These are phyloP conservation scores for Cyclotella atomus DNA, from an alignment of 108 stramenopile genomes.

Conservation along the genomic window DNA sequence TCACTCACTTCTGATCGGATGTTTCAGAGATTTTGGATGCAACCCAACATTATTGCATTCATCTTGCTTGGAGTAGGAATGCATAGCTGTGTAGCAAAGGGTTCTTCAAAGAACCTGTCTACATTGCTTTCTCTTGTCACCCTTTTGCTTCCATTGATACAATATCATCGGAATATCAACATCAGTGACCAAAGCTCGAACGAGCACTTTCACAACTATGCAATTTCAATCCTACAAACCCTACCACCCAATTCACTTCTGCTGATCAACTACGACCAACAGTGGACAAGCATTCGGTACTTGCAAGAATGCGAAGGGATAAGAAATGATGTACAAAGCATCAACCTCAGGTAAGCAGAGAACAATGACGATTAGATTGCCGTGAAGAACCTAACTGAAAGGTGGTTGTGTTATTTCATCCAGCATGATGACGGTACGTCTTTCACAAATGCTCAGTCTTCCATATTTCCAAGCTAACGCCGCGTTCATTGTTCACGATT, in stretches of 20 bases:
- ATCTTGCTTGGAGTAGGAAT: constrained; percentile 48
- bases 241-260: constrained; percentile 65
- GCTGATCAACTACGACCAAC: constrained; percentile 83
- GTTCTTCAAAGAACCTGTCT: background rate
- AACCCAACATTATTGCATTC: constrained; percentile 63
- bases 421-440: constrained; percentile 66
- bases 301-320: constrained; percentile 77
- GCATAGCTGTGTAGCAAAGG: background rate
- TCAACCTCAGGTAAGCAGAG: constrained; percentile 60
- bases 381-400: no score
- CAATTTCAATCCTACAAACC: constrained; percentile 61
- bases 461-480: no score
- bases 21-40: constrained; percentile 81
- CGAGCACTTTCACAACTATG: constrained; percentile 64
- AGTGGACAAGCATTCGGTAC: constrained; percentile 84
- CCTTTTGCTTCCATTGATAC: constrained; percentile 23
- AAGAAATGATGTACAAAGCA: constrained; percentile 55
- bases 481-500: no score
- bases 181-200: constrained; percentile 42
- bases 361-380: background rate
- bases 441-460: background rate
- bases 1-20: background rate
- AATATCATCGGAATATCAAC: constrained; percentile 4
- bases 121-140: background rate
- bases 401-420: no score